Evolutionary conservation across 2,329 filamentous ascomycete genomes (phyloP), one percentile per base, ranked within the genome.

Genomic region (Ophiosphaerella herpotricha): DNA sequence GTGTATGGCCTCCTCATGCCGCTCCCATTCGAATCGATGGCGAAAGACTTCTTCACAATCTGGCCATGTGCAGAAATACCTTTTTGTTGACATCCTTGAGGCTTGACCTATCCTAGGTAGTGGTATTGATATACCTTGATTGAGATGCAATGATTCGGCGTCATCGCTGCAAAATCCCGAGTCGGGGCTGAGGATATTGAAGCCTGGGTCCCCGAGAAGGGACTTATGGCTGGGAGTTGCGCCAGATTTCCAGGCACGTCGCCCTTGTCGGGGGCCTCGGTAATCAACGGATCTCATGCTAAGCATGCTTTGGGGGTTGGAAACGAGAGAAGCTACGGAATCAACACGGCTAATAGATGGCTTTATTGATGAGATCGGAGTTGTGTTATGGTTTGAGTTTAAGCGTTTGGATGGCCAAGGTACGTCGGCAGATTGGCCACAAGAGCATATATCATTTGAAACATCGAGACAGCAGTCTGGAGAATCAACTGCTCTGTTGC

Each of bases 1-100:
- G 14, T 55, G 55, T 1, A 48, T n/a, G 1, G 52, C 52, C 18
- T 48, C 38, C n/a, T 57, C 55, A 14, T 57, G 55, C 1, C 52
- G 46, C 0, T 26, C 31, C 55, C 55, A 57, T 6, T 36, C 48
- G 13, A 18, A 50, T 1, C 36, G 26, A 35, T 34, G 23, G 3
- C 1, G 5, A 11, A 57, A 57, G 0, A 14, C 26, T 3, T 16
- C 35, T 2, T 14, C 1, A 23, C 55, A 57, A 7, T 12, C 12
- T 3, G 35, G 31, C 49, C 34, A 48, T 3, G 55, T 55, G 18
- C 52, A 57, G 9, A 42, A 47, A 12, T 36, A 49, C 13, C 33
- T 2, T 16, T 35, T 35, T 35, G 7, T n/a, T 35, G 33, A 7
- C 2, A 35, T 13, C 33, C 11, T 16, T 29, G 11, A 13, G 7